Evolutionary conservation across 768 basidiomycete genomes (phyloP).

Genomic region (Termitomyces titanicus): DNA sequence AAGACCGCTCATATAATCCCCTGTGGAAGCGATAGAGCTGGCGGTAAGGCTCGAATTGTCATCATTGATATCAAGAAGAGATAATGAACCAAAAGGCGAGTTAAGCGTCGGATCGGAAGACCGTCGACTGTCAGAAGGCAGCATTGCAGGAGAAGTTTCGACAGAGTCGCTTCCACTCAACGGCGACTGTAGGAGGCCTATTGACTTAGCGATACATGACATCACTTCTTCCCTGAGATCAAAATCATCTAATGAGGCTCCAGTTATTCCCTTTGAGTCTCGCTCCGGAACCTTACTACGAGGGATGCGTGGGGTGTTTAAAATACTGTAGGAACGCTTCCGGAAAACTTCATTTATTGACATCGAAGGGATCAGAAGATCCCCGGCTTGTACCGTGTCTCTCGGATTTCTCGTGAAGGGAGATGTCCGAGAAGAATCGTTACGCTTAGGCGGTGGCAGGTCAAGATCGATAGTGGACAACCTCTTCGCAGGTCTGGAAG

Average conservation of each 20-base stretch:
- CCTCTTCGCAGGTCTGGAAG: constrained; percentile 1
- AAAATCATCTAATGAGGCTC: constrained; percentile 64
- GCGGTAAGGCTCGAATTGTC: constrained; percentile 67
- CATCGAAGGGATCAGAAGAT: constrained; percentile 60
- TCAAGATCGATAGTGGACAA: constrained; percentile 8
- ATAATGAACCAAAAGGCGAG: constrained; percentile 73
- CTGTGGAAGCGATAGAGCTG: constrained; percentile 48
- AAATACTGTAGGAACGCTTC: constrained; percentile 45
- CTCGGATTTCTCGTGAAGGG: constrained; percentile 35
- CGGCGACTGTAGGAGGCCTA: constrained; percentile 88
- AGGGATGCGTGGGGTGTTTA: constrained; percentile 46
- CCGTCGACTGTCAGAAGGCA: constrained; percentile 39
- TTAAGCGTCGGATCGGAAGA: constrained; percentile 38
- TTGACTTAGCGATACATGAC: constrained; percentile 96
- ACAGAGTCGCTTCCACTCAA: constrained; percentile 63
- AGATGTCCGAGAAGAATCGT: constrained; percentile 13
- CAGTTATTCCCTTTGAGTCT: constrained; percentile 15
- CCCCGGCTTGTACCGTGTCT: constrained; percentile 70
- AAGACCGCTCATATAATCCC: constrained; percentile 71
- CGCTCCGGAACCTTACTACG: constrained; percentile 26
- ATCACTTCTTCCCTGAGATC: constrained; percentile 96
- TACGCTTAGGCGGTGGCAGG: constrained; percentile 2
- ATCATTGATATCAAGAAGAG: constrained; percentile 67
- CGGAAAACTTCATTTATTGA: constrained; percentile 44
- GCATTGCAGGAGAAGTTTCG: constrained; percentile 62